phyloP scores from a whole-genome alignment of 768 basidiomycete genomes.

The Crepidotus variabilis region DNA sequence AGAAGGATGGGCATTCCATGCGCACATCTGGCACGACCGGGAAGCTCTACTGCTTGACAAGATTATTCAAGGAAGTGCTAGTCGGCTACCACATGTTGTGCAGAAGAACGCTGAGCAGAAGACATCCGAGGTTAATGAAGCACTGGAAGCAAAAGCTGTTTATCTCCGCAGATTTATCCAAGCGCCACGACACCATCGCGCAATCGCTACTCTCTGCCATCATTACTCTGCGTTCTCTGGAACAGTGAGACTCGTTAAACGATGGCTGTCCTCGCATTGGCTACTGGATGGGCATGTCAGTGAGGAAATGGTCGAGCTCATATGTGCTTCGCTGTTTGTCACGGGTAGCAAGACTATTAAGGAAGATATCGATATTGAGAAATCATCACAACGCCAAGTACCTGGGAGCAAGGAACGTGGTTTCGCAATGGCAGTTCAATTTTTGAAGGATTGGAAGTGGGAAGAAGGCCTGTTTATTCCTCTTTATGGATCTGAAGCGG shows the following conservation, averaged over 20 bases:
- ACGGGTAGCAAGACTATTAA: slow-evolving; percentile 36
- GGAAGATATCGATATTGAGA: slow-evolving; percentile 25
- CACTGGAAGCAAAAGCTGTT: slow-evolving; percentile 50
- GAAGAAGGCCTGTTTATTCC: slow-evolving; percentile 71
- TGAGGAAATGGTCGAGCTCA: slow-evolving; percentile 78
- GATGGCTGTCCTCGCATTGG: slow-evolving; percentile 93
- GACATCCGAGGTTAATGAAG: slow-evolving; percentile 50
- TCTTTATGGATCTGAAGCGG: slow-evolving; percentile 45
- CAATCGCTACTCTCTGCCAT: slow-evolving; percentile 76
- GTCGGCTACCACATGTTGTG: slow-evolving; percentile 34
- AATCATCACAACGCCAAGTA: slow-evolving; percentile 36
- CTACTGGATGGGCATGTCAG: slow-evolving; percentile 70
- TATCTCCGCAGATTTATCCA: slow-evolving; percentile 75
- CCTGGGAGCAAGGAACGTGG: slow-evolving; percentile 79
- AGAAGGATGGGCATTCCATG: slow-evolving; percentile 84
- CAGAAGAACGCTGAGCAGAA: slow-evolving; percentile 27
- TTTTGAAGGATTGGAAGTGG: slow-evolving; percentile 85
- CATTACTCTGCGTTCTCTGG: slow-evolving; percentile 75
- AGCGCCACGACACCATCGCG: slow-evolving; percentile 81
- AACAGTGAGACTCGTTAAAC: slow-evolving; percentile 84
- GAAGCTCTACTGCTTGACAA: slow-evolving; percentile 78
- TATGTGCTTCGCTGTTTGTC: slow-evolving; percentile 79
- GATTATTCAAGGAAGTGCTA: slow-evolving; percentile 46
- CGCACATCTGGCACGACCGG: slow-evolving; percentile 83
- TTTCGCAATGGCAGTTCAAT: slow-evolving; percentile 68